These are phyloP conservation scores for Acacia melanoxylon DNA, from an alignment of 306 rosid genomes.

Conservation along the genomic window DNA sequence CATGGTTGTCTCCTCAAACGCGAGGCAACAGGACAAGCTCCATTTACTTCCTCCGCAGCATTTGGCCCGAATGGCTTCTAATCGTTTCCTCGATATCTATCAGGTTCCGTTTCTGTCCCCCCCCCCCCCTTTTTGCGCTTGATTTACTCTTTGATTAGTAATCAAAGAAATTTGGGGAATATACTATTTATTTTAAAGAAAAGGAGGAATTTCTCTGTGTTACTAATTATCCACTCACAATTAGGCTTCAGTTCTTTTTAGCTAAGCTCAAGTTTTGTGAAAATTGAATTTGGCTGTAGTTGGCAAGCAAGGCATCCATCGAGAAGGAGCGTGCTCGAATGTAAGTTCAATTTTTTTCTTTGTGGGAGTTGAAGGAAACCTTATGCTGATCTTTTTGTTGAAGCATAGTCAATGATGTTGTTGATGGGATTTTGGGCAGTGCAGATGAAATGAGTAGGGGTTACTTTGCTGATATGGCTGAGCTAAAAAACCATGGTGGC, in stretches of 20 bases:
- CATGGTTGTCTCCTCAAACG: conserved; percentile 27
- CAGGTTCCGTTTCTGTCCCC: conserved; percentile 42
- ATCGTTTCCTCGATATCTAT: conserved; percentile 78
- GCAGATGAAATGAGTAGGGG: conserved; percentile 89
- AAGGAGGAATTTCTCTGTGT: background rate
- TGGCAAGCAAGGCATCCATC: conserved; percentile 63
- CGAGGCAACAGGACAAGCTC: conserved; percentile 32
- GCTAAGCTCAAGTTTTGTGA: background rate
- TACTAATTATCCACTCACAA: background rate
- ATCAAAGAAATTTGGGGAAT: conserved; percentile 11
- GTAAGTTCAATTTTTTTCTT: conserved; percentile 48
- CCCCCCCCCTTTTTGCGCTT: background rate
- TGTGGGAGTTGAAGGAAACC: background rate
- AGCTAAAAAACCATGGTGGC: conserved; percentile 80
- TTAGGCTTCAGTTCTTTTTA: background rate
- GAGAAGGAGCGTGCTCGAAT: conserved; percentile 86
- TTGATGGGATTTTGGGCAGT: conserved; percentile 56
- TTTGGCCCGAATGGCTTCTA: conserved; percentile 66
- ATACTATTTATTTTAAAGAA: background rate
- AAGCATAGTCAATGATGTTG: conserved; percentile 31
- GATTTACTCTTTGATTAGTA: background rate
- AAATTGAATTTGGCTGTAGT: conserved; percentile 39
- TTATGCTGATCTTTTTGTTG: conserved; percentile 12
- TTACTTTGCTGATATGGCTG: conserved; percentile 75
- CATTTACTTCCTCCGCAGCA: conserved; percentile 44